Evolutionary conservation across 805 yeast genomes (phyloP).

Genomic region (Sporopachydermia lactativora): DNA sequence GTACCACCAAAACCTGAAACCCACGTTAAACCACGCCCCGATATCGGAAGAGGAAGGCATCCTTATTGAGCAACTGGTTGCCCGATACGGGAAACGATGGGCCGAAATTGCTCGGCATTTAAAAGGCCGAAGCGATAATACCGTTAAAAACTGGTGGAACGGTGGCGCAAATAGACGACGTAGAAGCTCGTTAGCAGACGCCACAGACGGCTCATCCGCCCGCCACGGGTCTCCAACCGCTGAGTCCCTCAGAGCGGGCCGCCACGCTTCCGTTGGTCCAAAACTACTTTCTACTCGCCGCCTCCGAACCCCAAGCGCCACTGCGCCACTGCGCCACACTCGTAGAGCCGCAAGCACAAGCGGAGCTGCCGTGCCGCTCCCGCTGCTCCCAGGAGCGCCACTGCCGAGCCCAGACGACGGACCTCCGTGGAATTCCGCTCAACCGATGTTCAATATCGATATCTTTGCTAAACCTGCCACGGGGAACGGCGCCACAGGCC

Average conservation of each 20-base stretch:
- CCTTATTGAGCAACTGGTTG: slow-evolving; percentile 66
- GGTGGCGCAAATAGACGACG: slow-evolving; percentile 83
- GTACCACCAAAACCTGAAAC: slow-evolving; percentile 83
- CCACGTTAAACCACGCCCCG: slow-evolving; percentile 67
- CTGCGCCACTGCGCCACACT: no score
- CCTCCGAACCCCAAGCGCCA: neutral
- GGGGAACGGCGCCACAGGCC: neutral
- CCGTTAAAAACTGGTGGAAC: slow-evolving; percentile 94
- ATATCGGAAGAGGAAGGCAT: slow-evolving; percentile 76
- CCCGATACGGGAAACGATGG: slow-evolving; percentile 78
- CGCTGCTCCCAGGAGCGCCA: neutral
- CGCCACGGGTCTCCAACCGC: slow-evolving; percentile 2
- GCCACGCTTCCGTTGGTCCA: neutral
- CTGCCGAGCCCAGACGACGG: neutral
- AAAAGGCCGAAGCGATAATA: slow-evolving; percentile 80
- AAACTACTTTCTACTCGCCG: neutral
- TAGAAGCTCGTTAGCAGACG: slow-evolving; percentile 25
- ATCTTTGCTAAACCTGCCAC: neutral
- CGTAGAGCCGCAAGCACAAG: neutral
- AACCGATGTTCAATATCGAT: slow-evolving; percentile 1
- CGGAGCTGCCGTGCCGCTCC: neutral
- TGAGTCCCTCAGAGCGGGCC: neutral
- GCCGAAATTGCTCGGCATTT: slow-evolving; percentile 85
- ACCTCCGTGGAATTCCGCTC: neutral
- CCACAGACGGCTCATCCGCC: slow-evolving; percentile 12